A percentile compares a stretch with the other conserved stretches of the same genome.
phyloP scores from a whole-genome alignment of 768 basidiomycete genomes.

The Lactarius evosmus region DNA sequence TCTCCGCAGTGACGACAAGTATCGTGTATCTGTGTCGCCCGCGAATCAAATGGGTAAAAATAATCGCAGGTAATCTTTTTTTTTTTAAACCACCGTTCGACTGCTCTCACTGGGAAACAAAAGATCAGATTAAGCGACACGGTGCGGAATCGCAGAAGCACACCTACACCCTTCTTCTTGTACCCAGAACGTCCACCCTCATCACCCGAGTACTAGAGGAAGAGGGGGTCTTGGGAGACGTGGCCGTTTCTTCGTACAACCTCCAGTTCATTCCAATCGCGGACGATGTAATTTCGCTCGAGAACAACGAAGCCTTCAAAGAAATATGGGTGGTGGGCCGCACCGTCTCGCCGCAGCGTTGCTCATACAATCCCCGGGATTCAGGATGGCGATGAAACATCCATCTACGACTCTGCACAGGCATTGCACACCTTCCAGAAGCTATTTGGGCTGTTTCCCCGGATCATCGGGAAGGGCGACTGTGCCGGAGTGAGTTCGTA shows the following conservation, averaged over 20 bases:
- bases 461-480: conserved; percentile 92
- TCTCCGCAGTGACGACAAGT: conserved; percentile 80
- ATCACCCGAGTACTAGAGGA: conserved; percentile 87
- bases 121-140: conserved; percentile 91
- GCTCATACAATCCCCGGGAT: conserved; percentile 15
- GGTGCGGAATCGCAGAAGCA: conserved; percentile 69
- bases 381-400: conserved; percentile 90
- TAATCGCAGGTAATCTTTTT: conserved; percentile 76
- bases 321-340: conserved; percentile 85
- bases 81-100: conserved; percentile 15
- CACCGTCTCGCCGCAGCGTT: background rate
- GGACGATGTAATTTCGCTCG: conserved; percentile 88
- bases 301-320: conserved; percentile 79
- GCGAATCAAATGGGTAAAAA: conserved; percentile 77
- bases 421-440: conserved; percentile 81
- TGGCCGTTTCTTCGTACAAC: conserved; percentile 82
- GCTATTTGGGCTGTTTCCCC: conserved; percentile 84
- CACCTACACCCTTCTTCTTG: conserved; percentile 81
- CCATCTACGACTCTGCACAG: conserved; percentile 84
- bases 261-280: conserved; percentile 93
- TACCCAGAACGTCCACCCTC: conserved; percentile 83
- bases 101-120: conserved; percentile 31
- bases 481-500: conserved; percentile 58
- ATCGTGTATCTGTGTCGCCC: conserved; percentile 93
- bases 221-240: conserved; percentile 96